Evolutionary conservation across 805 yeast genomes (phyloP).

Genomic region (Ogataea paraovalis): DNA sequence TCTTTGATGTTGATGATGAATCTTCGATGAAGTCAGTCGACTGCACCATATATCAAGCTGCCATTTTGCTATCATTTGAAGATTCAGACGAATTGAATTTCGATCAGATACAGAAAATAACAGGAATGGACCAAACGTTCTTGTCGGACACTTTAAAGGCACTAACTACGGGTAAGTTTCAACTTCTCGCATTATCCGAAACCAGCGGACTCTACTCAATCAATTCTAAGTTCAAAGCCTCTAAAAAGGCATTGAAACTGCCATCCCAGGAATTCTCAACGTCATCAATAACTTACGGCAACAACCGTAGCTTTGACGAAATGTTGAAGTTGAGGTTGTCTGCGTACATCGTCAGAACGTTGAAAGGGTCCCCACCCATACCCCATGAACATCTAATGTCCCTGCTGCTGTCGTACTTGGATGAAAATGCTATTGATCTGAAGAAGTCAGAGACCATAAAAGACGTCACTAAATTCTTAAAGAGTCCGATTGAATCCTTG

Average conservation of each 20-base stretch:
- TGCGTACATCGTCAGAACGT: constrained; percentile 18
- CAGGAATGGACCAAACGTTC: constrained; percentile 34
- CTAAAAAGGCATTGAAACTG: constrained; percentile 9
- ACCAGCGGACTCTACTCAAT: constrained; percentile 8
- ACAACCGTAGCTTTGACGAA: constrained; percentile 3
- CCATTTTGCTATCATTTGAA: constrained; percentile 35
- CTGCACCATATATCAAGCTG: constrained; percentile 43
- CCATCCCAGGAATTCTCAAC: constrained; percentile 5
- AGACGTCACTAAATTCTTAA: not conserved
- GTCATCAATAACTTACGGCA: not conserved
- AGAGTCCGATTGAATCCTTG: not conserved
- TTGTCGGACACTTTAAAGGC: constrained; percentile 31
- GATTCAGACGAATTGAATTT: constrained; percentile 18
- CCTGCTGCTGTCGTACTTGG: not conserved
- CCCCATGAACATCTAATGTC: not conserved
- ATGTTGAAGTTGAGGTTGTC: constrained; percentile 12
- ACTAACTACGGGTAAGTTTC: constrained; percentile 31
- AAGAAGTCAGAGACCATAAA: not conserved
- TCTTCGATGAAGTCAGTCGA: constrained; percentile 15
- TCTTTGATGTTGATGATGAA: constrained; percentile 28
- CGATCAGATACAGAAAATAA: constrained; percentile 22
- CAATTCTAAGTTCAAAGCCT: constrained; percentile 7
- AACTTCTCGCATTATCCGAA: constrained; percentile 19
- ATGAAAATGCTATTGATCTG: not conserved
- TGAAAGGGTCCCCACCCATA: constrained; percentile 25